A percentile compares a stretch with the other conserved stretches of the same genome.
phyloP scores from a whole-genome alignment of 352 stramenopile genomes.

The Phytophthora quininea region DNA sequence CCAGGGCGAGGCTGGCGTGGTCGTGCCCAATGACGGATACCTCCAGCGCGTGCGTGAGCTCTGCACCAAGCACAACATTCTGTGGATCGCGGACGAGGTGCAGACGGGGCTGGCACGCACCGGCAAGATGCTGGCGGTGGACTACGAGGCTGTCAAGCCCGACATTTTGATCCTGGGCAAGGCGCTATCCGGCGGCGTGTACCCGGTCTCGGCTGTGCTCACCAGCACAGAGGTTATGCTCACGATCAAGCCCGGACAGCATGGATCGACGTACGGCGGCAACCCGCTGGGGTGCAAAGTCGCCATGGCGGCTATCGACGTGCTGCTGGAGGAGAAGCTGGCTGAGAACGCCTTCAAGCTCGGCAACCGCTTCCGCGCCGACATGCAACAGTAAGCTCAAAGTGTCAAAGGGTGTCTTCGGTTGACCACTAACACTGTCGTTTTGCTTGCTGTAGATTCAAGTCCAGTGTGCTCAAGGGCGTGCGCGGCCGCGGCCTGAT shows the following conservation, averaged over 20 bases:
- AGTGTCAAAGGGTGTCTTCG: too few relatives aligned
- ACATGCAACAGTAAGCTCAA: conserved; percentile 73
- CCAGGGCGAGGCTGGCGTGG: conserved; percentile 98
- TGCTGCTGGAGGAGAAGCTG: conserved; percentile 96
- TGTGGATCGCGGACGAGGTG: conserved; percentile 99
- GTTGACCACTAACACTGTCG: conserved; percentile 6
- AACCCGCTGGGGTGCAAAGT: conserved; percentile 98
- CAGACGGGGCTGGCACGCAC: conserved; percentile 97
- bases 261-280: conserved; percentile 97
- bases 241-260: conserved; percentile 96
- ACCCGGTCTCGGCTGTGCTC: conserved; percentile 98
- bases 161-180: conserved; percentile 98
- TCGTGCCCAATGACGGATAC: conserved; percentile 98
- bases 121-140: conserved; percentile 95
- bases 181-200: conserved; percentile 96
- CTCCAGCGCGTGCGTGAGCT: conserved; percentile 90
- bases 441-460: conserved; percentile 36
- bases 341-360: conserved; percentile 93
- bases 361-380: conserved; percentile 93
- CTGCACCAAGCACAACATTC: conserved; percentile 98
- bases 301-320: conserved; percentile 94
- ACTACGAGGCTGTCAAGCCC: conserved; percentile 97
- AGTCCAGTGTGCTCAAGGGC: conserved; percentile 66
- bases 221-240: conserved; percentile 97
- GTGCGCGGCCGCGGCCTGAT: conserved; percentile 97